phyloP scores from a whole-genome alignment of 768 basidiomycete species.

The Tylopilus subfusipes region DNA sequence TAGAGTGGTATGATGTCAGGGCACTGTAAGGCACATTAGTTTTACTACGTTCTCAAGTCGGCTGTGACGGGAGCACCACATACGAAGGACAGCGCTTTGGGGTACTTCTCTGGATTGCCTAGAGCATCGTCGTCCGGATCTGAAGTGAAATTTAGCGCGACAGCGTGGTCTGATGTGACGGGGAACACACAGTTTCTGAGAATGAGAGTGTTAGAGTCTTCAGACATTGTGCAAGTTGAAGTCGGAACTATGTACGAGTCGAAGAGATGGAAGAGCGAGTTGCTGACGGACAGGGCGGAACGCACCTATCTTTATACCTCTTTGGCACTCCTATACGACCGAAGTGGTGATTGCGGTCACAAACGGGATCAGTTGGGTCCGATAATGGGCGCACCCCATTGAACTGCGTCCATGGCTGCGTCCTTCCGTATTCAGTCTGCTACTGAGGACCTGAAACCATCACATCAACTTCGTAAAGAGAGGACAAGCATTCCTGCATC shows the following conservation, averaged over 20 bases:
- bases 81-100: conserved; percentile 2
- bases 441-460: not conserved
- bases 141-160: not conserved
- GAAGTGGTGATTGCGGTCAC: not conserved
- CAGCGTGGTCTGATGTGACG: not conserved
- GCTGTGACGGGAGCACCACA: not conserved
- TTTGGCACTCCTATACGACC: not conserved
- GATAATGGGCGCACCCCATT: not conserved
- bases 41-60: not conserved
- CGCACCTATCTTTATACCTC: conserved; percentile 2
- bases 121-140: conserved; percentile 4
- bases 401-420: not conserved
- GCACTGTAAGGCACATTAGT: not conserved
- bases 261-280: not conserved
- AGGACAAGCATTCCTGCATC: too few relatives aligned
- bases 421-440: not conserved
- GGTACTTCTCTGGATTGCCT: not conserved
- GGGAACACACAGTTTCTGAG: conserved; percentile 5
- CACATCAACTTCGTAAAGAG: too few relatives aligned
- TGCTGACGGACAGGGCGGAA: not conserved
- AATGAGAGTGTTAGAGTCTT: not conserved
- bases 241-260: not conserved
- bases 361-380: not conserved
- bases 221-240: not conserved
- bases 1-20: conserved; percentile 7